Conservation (phyloP, 768 basidiomycete species). For the Collybia nuda region DNA sequence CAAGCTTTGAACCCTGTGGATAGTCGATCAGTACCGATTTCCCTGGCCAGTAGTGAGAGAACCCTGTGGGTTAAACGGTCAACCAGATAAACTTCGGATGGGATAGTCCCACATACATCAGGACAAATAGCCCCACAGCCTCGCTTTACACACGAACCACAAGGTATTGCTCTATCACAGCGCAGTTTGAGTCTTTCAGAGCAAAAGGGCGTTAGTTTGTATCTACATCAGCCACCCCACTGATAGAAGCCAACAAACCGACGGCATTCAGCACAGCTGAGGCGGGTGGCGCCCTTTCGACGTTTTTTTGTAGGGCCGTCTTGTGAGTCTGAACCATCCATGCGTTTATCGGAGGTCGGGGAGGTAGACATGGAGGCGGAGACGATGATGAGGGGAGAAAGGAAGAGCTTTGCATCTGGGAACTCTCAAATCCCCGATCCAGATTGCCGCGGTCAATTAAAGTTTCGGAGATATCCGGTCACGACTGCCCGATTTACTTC, state of each 20-base stretch:
- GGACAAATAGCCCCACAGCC: constrained; percentile 83
- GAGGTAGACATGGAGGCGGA: constrained; percentile 32
- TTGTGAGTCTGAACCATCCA: constrained; percentile 15
- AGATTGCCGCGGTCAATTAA: constrained; percentile 13
- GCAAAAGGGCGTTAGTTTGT: background rate
- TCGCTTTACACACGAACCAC: constrained; percentile 78
- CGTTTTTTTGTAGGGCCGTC: constrained; percentile 51
- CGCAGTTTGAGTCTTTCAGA: constrained; percentile 58
- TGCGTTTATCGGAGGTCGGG: constrained; percentile 27
- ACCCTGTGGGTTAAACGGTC: constrained; percentile 37
- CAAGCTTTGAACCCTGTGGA: background rate
- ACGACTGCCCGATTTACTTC: constrained; percentile 14
- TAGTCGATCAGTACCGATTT: constrained; percentile 52
- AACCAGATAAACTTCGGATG: background rate
- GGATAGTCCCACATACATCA: constrained; percentile 43
- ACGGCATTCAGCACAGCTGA: constrained; percentile 81
- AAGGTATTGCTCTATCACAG: constrained; percentile 77
- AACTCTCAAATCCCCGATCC: constrained; percentile 1
- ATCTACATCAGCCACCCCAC: background rate
- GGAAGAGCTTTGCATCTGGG: constrained; percentile 8
- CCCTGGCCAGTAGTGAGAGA: constrained; percentile 82
- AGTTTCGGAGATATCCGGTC: constrained; percentile 15
- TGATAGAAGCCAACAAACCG: constrained; percentile 38
- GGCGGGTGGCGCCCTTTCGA: constrained; percentile 70
- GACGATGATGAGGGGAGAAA: constrained; percentile 21